Evolutionary conservation across 495 filamentous ascomycete species (phyloP).

Genomic region (Parachaetomium inaequale): DNA sequence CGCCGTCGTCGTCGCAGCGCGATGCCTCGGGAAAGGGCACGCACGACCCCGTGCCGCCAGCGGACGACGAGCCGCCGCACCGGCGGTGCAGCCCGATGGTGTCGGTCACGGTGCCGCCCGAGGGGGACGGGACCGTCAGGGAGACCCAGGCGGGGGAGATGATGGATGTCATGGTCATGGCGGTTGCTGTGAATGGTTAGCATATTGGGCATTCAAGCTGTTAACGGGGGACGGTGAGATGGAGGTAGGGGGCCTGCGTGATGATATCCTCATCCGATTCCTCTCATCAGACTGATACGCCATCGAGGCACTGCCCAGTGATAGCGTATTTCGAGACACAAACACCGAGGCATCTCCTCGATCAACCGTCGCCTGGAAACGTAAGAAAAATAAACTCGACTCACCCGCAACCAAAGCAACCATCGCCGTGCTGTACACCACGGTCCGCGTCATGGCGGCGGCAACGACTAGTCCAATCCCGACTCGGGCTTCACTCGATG

Average conservation of each 20-base stretch:
- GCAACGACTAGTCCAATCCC: not conserved
- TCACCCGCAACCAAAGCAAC: slow-evolving; percentile 59
- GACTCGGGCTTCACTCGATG: not conserved
- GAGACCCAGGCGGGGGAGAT: slow-evolving; percentile 75
- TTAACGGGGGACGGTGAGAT: no score
- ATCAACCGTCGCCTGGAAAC: no score
- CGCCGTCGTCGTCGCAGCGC: slow-evolving; percentile 52
- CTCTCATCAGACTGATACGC: no score
- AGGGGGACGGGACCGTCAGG: slow-evolving; percentile 57
- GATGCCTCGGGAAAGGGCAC: slow-evolving; percentile 62
- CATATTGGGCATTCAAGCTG: no score
- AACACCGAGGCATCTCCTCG: no score
- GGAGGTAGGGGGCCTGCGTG: no score
- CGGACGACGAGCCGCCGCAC: slow-evolving; percentile 62
- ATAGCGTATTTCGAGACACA: no score
- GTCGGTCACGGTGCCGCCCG: slow-evolving; percentile 56
- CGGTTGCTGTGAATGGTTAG: slow-evolving; percentile 61
- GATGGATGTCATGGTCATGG: slow-evolving; percentile 71
- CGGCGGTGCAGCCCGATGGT: slow-evolving; percentile 74
- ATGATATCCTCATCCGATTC: no score
- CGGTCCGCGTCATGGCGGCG: slow-evolving; percentile 44
- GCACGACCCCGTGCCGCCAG: slow-evolving; percentile 33
- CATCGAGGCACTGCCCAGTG: no score
- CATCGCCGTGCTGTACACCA: slow-evolving; percentile 56
- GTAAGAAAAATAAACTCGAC: slow-evolving; percentile 38